Base-by-base conservation (phyloP, 164 flowering plant species). In the Euptelea pleiosperma region DNA sequence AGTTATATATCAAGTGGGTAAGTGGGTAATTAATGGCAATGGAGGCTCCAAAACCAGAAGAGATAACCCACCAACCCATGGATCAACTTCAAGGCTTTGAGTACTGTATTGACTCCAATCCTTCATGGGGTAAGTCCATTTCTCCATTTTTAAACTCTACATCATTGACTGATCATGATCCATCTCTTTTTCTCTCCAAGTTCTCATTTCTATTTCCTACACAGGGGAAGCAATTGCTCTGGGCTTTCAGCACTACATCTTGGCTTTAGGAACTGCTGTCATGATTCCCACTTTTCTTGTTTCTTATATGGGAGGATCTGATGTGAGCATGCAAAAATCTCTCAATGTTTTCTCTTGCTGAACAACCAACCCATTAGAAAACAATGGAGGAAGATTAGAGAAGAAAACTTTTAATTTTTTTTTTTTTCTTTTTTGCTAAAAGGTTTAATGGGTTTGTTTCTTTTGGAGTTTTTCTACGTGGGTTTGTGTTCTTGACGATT, bases 1-100 rank as follows among this genome's bases (percentile, higher is more conserved):
- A 25, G 9, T 37, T n/a, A n/a, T 30, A 12, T 15, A 45, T 25
- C 25, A 51, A 51, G 57, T 35, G 63, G 52, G 65, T 42, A 6
- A n/a, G n/a, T n/a, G n/a, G n/a, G n/a, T 63, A 29, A 16, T 10
- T 11, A 31, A 22, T n/a, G 61, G 75, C 69, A 54, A 85, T 86
- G 91, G 96, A 76, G 40, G 84, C 82, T 57, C 81, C 87, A 41
- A 91, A 91, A 69, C 89, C 93, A 51, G 97, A 91, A 57, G 96
- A 91, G 65, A 87, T 84, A 42, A 76, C 70, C 30, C 96, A 91
- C 61, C 88, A 82, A 29, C 94, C 99, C 48, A 82, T 84, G 96
- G 99, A 94, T 49, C 98, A 94, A 58, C 89, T 94, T 53, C 96
- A 89, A 64, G 99, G 99, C 24, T 74, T 94, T n/a, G 99, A 94